Evolutionary conservation across 768 basidiomycete species (phyloP).

Genomic region (Leccinum obscurum): DNA sequence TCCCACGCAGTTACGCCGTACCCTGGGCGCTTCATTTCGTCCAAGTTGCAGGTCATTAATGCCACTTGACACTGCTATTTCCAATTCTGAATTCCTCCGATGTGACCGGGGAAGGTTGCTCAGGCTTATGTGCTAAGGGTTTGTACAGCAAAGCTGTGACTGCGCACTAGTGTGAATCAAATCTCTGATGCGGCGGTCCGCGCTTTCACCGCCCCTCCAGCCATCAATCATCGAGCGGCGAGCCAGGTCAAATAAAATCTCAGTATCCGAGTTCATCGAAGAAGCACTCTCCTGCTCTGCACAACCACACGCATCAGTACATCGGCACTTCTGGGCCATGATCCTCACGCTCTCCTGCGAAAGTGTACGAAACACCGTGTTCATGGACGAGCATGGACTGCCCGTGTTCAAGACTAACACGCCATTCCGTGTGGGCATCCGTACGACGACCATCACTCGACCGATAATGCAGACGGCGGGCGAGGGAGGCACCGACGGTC

Average conservation of each 20-base stretch:
- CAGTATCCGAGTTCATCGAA: neutral
- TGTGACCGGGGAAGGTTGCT: no score
- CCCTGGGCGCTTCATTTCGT: no score
- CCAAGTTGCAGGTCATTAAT: no score
- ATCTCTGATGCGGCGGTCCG: no score
- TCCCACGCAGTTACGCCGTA: no score
- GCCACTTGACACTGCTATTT: neutral
- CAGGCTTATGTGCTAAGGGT: neutral
- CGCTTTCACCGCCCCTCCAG: no score
- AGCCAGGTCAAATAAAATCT: neutral
- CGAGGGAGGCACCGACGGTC: no score
- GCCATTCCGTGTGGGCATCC: no score
- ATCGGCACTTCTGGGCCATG: slow-evolving; percentile 14
- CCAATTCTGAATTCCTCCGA: no score
- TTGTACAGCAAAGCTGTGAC: neutral
- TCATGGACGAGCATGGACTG: slow-evolving; percentile 28
- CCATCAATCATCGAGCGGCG: neutral
- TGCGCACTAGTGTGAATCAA: no score
- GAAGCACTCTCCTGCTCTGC: neutral
- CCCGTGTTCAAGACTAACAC: slow-evolving; percentile 24
- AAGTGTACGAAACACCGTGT: slow-evolving; percentile 15
- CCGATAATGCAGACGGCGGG: no score
- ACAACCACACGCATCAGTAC: neutral
- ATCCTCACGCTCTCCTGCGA: slow-evolving; percentile 27
- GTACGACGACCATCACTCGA: no score